Evolutionary conservation across 805 yeast genomes (phyloP).

Genomic region (Teunomyces aglyptinius): DNA sequence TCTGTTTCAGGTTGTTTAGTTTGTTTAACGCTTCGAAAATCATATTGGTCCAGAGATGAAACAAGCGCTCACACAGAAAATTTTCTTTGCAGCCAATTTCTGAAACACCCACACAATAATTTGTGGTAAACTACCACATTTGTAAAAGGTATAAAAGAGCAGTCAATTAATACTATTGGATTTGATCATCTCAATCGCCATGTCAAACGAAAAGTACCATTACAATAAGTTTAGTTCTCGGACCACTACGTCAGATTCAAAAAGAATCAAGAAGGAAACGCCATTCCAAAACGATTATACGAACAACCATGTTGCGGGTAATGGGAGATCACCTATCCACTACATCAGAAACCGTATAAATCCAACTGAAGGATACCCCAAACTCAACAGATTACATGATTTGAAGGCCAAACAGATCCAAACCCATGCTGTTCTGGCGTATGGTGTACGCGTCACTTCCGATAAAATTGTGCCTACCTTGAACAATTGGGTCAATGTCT

Average conservation of each 20-base stretch:
- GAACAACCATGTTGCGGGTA: slow-evolving; percentile 57
- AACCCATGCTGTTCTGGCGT: slow-evolving; percentile 57
- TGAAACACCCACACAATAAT: neutral
- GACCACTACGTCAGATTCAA: neutral
- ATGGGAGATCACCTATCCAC: slow-evolving; percentile 59
- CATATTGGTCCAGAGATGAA: neutral
- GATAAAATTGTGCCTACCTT: slow-evolving; percentile 57
- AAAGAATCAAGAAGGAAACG: neutral
- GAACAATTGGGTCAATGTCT: slow-evolving; percentile 57
- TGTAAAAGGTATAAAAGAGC: neutral
- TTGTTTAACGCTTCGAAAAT: neutral
- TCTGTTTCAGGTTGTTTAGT: slow-evolving; percentile 1
- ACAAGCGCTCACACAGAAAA: neutral
- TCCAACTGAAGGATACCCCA: slow-evolving; percentile 84
- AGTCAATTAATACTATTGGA: neutral
- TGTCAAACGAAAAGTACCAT: slow-evolving; percentile 11
- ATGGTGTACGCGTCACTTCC: slow-evolving; percentile 57
- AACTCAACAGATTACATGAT: slow-evolving; percentile 63
- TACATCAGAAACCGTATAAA: slow-evolving; percentile 63
- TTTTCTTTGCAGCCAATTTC: slow-evolving; percentile 1
- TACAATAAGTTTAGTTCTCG: slow-evolving; percentile 19
- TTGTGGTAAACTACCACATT: neutral
- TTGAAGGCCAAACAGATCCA: slow-evolving; percentile 60
- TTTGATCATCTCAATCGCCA: neutral
- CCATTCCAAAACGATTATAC: slow-evolving; percentile 65